These are phyloP conservation scores for Tolypocladium capitatum DNA, from an alignment of 2,329 filamentous ascomycete species.

Conservation along the genomic window DNA sequence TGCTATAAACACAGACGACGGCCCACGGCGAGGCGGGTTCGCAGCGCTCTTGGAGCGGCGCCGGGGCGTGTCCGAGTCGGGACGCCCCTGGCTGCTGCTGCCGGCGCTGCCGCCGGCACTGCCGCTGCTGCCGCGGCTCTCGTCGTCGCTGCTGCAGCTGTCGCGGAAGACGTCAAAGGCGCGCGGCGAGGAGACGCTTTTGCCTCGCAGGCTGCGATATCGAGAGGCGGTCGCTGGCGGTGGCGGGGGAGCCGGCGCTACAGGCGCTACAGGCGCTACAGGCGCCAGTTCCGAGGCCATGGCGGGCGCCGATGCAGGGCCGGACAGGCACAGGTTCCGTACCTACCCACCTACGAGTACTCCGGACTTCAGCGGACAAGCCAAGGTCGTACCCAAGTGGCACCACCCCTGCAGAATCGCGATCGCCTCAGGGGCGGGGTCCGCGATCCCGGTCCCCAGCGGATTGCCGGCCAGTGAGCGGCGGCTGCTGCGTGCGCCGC, in stretches of 20 bases:
- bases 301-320: too few relatives aligned
- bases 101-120: neutral
- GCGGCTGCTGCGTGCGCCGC: neutral
- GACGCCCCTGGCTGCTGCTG: constrained; percentile 6
- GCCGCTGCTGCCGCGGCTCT: neutral
- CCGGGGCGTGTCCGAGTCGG: constrained; percentile 2
- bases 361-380: too few relatives aligned
- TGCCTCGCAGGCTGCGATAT: constrained; percentile 20
- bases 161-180: constrained; percentile 18
- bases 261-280: neutral
- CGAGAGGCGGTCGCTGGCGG: constrained; percentile 14
- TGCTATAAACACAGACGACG: neutral
- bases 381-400: too few relatives aligned
- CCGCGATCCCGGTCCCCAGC: neutral
- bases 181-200: constrained; percentile 18
- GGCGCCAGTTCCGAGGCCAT: neutral
- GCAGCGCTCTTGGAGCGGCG: constrained; percentile 15
- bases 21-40: constrained; percentile 7
- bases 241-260: constrained; percentile 7
- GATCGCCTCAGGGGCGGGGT: neutral
- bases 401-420: too few relatives aligned
- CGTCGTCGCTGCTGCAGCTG: neutral
- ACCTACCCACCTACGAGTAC: too few relatives aligned
- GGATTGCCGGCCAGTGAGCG: neutral
- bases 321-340: too few relatives aligned